Conservation (phyloP, 192 early-diverging fungal species). For the Linnemannia exigua region DNA sequence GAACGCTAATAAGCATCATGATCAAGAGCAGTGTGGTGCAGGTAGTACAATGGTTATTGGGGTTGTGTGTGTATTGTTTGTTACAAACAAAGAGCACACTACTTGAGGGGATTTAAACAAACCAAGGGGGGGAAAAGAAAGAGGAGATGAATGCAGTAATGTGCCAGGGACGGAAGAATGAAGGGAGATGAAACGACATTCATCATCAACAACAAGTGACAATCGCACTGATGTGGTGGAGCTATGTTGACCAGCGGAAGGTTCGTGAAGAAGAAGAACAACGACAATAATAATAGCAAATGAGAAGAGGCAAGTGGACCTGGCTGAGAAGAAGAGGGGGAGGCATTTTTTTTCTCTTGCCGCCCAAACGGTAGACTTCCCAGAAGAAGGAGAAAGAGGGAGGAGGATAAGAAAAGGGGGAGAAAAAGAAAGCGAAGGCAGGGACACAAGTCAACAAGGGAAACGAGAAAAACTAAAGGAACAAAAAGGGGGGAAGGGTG, state of each 20-base stretch:
- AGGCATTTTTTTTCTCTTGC: neutral
- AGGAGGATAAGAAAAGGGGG: neutral
- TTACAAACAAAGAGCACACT: slow-evolving; percentile 1
- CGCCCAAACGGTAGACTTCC: neutral
- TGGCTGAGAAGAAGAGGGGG: neutral
- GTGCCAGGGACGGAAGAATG: no score
- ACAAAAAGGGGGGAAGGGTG: neutral
- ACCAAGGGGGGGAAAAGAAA: neutral
- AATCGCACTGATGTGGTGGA: no score
- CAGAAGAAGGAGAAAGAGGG: neutral
- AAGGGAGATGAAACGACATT: neutral
- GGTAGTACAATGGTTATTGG: neutral
- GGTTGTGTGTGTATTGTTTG: neutral
- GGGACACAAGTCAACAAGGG: no score
- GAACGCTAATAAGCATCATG: slow-evolving; percentile 3
- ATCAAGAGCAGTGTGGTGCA: neutral
- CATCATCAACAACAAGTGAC: neutral
- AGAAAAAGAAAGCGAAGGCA: neutral
- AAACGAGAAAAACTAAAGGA: neutral
- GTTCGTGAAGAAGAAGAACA: neutral
- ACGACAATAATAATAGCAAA: no score
- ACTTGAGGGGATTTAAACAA: neutral
- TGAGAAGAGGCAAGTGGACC: no score
- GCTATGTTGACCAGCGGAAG: neutral
- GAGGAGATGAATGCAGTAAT: neutral